Base-by-base conservation (phyloP, 73 alveolate genomes). In the Paramecium bursaria region DNA sequence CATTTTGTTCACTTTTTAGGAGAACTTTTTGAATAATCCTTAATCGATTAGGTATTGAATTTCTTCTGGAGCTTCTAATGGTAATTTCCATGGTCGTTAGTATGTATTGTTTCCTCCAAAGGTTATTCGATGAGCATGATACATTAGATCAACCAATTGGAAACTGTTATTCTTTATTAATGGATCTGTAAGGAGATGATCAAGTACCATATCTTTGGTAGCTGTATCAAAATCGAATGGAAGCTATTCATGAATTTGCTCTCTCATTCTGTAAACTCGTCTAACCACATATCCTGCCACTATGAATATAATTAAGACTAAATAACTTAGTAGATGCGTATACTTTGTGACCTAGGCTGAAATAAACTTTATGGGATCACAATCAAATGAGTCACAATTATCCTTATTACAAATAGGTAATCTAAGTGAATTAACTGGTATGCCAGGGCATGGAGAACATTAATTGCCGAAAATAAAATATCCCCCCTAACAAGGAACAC, bases 151-250 rank as follows among this genome's bases (percentile, higher is more conserved):
- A 23, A 73, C 46, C 47, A 79, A 79, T 53, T 53, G 30, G 14
- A 79, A 52, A 21, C 54, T 51, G 10, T 26, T 27, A 23, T 49
- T 52, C 22, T 73, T 53, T 17, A 73, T 21, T 4, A 79, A 27
- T 23, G 51, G 85, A 39, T 61, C 76, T 11, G 89, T 79, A 10
- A 79, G 30, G 17, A 79, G 30, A 22, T 79, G 85, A 54, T 79
- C 89, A 9, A 79, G 30, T 5, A 74, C 54, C 89, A 79, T 79
- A 13, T 52, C 51, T 14, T 73, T 49, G 19, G 89, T 79, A 1
- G 89, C 89, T 15, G 75, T 26, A 39, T 52, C 89, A 39, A 79
- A 79, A 14, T 79, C 89, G 23, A 79, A 79, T 17, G 89, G 89
- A 15, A 79, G 31, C 35, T 79, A 42, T n/a, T 54, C 89, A 53